Conservation (phyloP, 768 basidiomycete species). For the Mycena maculata region DNA sequence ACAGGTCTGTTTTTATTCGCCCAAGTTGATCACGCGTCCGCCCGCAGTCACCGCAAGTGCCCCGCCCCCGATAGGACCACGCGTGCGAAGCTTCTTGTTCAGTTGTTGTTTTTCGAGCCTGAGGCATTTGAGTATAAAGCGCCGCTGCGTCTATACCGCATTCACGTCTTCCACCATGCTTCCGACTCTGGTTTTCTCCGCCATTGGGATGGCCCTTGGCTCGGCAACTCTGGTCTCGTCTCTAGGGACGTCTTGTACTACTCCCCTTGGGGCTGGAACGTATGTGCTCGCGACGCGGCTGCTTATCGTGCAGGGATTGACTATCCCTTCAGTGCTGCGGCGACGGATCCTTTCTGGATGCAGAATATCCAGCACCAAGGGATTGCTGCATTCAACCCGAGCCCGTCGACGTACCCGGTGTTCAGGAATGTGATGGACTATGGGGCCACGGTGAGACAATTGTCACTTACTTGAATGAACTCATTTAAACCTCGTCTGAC, state of each 20-base stretch:
- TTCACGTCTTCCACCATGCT: constrained; percentile 8
- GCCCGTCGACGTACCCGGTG: constrained; percentile 67
- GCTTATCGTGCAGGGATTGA: background rate
- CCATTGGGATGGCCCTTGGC: constrained; percentile 13
- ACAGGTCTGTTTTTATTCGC: too few relatives aligned
- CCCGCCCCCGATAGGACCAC: too few relatives aligned
- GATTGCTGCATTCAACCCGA: constrained; percentile 71
- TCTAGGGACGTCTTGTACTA: constrained; percentile 52
- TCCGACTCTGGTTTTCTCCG: background rate
- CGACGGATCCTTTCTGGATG: constrained; percentile 78
- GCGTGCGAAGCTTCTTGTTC: too few relatives aligned
- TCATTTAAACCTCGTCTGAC: constrained; percentile 10
- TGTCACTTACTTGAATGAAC: background rate
- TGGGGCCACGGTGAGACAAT: constrained; percentile 39
- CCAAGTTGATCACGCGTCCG: too few relatives aligned
- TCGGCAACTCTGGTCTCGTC: constrained; percentile 13
- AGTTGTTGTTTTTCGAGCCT: background rate
- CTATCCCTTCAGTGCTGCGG: constrained; percentile 47
- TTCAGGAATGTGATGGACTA: constrained; percentile 81
- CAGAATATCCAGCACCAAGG: constrained; percentile 79
- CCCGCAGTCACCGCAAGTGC: too few relatives aligned
- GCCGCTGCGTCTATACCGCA: background rate
- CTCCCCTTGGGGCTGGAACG: constrained; percentile 61
- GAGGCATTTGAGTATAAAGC: constrained; percentile 10
- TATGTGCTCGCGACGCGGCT: constrained; percentile 4